phyloP scores from a whole-genome alignment of 495 filamentous ascomycete genomes.

The Haplographium delicatum region DNA sequence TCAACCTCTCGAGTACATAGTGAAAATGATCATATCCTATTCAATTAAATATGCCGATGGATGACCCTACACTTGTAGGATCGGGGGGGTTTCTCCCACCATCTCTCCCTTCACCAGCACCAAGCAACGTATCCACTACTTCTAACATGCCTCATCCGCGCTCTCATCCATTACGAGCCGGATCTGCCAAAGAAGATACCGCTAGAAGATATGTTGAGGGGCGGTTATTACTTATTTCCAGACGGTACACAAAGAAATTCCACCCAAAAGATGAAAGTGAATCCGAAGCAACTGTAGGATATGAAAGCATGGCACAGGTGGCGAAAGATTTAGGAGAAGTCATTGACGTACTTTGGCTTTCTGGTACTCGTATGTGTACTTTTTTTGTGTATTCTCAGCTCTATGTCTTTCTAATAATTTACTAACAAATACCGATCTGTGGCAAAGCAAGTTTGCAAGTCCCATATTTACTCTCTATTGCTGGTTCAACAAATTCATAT shows the following conservation, averaged over 20 bases:
- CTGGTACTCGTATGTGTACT: slow-evolving; percentile 66
- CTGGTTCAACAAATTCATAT: slow-evolving; percentile 59
- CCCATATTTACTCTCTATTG: slow-evolving; percentile 73
- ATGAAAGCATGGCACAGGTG: slow-evolving; percentile 62
- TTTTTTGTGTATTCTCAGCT: too few species aligned
- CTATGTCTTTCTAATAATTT: neutral
- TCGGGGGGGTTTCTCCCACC: slow-evolving; percentile 20
- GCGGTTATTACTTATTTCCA: slow-evolving; percentile 55
- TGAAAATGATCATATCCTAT: too few species aligned
- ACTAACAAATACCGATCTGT: neutral
- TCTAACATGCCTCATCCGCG: slow-evolving; percentile 56
- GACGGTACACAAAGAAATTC: slow-evolving; percentile 71
- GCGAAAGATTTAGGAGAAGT: slow-evolving; percentile 64
- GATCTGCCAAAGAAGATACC: slow-evolving; percentile 71
- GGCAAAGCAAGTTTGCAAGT: slow-evolving; percentile 70
- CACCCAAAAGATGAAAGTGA: slow-evolving; percentile 44
- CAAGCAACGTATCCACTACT: slow-evolving; percentile 12
- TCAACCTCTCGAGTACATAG: too few species aligned
- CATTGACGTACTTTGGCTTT: slow-evolving; percentile 76
- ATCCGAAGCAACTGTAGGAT: slow-evolving; percentile 45
- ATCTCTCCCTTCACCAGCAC: slow-evolving; percentile 22
- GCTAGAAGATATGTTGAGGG: slow-evolving; percentile 65
- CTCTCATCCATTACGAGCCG: slow-evolving; percentile 56
- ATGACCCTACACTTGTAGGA: slow-evolving; percentile 11
- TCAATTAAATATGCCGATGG: too few species aligned